phyloP scores from a whole-genome alignment of 192 early-diverging fungal species.

The Gamsiella multidivaricata region DNA sequence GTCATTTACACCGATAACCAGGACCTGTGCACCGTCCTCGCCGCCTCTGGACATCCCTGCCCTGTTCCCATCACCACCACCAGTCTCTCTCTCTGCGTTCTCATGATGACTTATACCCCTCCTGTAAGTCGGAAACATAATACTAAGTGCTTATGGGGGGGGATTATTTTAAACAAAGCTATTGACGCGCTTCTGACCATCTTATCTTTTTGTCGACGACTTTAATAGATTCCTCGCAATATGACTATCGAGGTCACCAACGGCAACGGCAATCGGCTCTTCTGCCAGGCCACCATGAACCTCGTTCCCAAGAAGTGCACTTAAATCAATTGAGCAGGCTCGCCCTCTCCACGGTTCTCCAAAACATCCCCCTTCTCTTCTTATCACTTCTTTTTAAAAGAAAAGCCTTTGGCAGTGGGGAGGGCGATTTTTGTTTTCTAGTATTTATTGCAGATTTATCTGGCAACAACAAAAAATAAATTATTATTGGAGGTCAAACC shows the following conservation, averaged over 20 bases:
- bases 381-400: no score
- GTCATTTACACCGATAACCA: conserved; percentile 28
- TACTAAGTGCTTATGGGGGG: no score
- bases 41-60: conserved; percentile 6
- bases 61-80: conserved; percentile 20
- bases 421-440: no score
- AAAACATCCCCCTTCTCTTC: no score
- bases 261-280: conserved; percentile 18
- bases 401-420: no score
- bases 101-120: conserved; percentile 20
- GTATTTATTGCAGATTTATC: no score
- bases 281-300: conserved; percentile 32
- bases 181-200: no score
- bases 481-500: no score
- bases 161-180: background rate
- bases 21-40: conserved; percentile 18
- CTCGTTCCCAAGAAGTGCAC: conserved; percentile 22
- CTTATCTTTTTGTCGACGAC: background rate
- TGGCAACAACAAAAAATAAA: no score
- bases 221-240: conserved; percentile 4
- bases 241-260: conserved; percentile 24
- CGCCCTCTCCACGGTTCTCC: no score
- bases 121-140: conserved; percentile 15
- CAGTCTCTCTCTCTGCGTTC: conserved; percentile 21
- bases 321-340: no score